Conservation (phyloP, 345 rosid species). For the Salix brachista region DNA sequence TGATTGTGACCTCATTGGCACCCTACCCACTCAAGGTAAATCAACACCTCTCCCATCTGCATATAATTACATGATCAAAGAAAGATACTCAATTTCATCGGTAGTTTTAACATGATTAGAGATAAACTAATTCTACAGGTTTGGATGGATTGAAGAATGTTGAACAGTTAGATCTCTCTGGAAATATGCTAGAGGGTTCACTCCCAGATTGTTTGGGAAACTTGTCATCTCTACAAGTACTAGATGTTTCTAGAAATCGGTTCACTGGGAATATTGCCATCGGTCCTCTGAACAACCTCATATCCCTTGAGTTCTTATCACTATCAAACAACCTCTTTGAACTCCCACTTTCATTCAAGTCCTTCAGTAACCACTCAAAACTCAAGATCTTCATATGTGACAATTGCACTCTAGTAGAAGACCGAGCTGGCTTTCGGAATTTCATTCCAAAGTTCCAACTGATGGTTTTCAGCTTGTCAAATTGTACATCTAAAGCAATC, state of each 20-base stretch:
- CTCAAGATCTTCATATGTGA: too few relatives aligned
- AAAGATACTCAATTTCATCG: background rate
- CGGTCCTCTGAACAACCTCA: too few relatives aligned
- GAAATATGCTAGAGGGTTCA: background rate
- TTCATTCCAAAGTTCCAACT: constrained; percentile 1
- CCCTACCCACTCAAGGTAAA: background rate
- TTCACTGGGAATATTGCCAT: too few relatives aligned
- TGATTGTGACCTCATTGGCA: background rate
- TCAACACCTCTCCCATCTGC: background rate
- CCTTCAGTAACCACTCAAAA: too few relatives aligned
- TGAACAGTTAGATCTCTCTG: background rate
- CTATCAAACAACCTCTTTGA: too few relatives aligned
- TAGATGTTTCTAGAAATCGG: background rate
- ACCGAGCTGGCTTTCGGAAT: background rate
- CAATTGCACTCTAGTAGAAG: too few relatives aligned
- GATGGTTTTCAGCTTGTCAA: background rate
- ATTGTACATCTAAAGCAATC: background rate
- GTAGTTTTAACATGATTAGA: too few relatives aligned
- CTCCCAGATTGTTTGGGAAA: constrained; percentile 11
- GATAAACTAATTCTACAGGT: background rate
- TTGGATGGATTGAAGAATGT: constrained; percentile 10
- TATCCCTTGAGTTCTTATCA: too few relatives aligned
- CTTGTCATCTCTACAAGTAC: constrained; percentile 1
- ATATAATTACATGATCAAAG: too few relatives aligned
- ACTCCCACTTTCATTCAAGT: too few relatives aligned